Base-by-base conservation (phyloP, 2,329 filamentous ascomycete genomes). In the Cordyceps cicadae region DNA sequence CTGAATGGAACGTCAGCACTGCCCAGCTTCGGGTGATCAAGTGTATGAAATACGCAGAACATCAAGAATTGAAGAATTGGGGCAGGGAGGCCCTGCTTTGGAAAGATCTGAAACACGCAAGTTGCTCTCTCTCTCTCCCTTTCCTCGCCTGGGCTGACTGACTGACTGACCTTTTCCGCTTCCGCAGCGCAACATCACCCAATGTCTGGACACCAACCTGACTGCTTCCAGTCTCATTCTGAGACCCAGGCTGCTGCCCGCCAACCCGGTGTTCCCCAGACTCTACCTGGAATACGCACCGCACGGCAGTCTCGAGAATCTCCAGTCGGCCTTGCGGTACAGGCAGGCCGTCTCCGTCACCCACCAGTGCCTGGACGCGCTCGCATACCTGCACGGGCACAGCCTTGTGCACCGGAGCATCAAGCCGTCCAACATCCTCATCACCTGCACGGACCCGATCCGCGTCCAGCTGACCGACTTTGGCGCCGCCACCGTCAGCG, bases 141-240 rank as follows among this genome's bases (percentile, higher is more conserved):
- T 6, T 8, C 29, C 29, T 8, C 5, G 29, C 29, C 29, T 7
- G 29, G 29, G n/a, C n/a, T n/a, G n/a, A n/a, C 29, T 29, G 5
- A 29, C 29, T 7, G 29, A 24, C 48, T 50, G 14, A 50, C 26
- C 7, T 9, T 32, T 32, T 14, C 15, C 11, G 17, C 26, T 50
- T 8, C 34, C 9, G n/a, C 21, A 17, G 3, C 9, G 24, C 41
- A 43, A 50, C 26, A 50, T 50, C 7, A 50, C 24, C 15, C 0
- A 5, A 26, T 32, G 15, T 8, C 3, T 12, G 0, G 26, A 14
- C 12, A 7, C 5, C 3, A 0, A 6, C 2, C 3, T n/a, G 1
- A 12, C 1, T 1, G 11, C 12, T 37, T 37, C 3, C 48, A 32
- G n/a, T n/a, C 34, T 37, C 34, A 2, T 37, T 14, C 34, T 37